Conservation (phyloP, 768 basidiomycete genomes). For the Pleurotus tuber-regium region DNA sequence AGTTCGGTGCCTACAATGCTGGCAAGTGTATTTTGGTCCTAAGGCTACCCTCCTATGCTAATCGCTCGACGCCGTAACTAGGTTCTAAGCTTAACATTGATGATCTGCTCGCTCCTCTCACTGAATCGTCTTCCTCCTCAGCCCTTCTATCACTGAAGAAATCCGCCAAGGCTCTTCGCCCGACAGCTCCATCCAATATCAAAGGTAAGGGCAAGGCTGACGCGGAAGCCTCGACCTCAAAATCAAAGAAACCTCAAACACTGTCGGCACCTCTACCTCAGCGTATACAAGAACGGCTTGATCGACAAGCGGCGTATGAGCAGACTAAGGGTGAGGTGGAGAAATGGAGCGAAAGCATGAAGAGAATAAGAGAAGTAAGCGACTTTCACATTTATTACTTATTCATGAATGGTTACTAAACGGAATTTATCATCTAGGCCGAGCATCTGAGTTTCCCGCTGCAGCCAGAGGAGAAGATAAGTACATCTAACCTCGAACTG, state of each 20-base stretch:
- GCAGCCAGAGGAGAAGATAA: constrained; percentile 55
- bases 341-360: constrained; percentile 94
- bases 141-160: constrained; percentile 62
- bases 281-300: constrained; percentile 83
- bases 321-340: constrained; percentile 89
- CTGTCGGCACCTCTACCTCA: constrained; percentile 84
- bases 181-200: constrained; percentile 42
- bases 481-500: constrained; percentile 71
- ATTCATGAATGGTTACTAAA: too few species aligned
- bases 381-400: too few species aligned
- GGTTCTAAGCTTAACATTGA: constrained; percentile 63
- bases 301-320: constrained; percentile 93
- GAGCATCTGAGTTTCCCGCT: constrained; percentile 87
- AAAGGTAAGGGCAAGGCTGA: constrained; percentile 38
- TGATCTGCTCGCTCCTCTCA: constrained; percentile 74
- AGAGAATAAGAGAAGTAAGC: constrained; percentile 80
- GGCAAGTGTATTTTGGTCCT: constrained; percentile 32
- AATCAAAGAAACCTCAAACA: constrained; percentile 32
- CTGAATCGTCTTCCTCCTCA: constrained; percentile 48
- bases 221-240: constrained; percentile 45
- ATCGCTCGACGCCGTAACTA: constrained; percentile 26
- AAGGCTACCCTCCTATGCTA: not conserved
- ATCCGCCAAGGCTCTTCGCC: constrained; percentile 56
- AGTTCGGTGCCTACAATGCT: constrained; percentile 60
- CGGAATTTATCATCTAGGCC: constrained; percentile 42